Percentiles rank a stretch among this genome's conserved stretches.
Conservation (phyloP, 1,139 yeast genomes). For the Saccharomyces hybrid region DNA sequence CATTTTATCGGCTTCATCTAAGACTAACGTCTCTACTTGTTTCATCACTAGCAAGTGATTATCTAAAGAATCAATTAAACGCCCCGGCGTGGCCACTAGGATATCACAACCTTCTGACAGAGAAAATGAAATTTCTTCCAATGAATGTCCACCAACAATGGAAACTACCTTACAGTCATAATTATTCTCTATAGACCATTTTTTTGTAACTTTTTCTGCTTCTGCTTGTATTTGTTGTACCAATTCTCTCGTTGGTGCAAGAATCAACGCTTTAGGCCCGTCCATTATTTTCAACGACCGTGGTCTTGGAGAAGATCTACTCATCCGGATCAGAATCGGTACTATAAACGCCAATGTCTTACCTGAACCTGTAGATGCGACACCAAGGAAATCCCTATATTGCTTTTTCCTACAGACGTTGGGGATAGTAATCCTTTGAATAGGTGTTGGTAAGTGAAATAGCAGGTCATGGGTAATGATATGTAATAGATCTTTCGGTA, state of each 20-base stretch:
- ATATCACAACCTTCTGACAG: conserved; percentile 66
- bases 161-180: conserved; percentile 46
- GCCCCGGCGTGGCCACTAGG: conserved; percentile 89
- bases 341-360: conserved; percentile 79
- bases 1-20: conserved; percentile 95
- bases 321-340: conserved; percentile 59
- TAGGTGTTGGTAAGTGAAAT: conserved; percentile 70
- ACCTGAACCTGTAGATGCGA: conserved; percentile 97
- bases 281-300: conserved; percentile 36
- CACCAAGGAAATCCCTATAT: conserved; percentile 62
- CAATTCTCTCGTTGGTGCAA: conserved; percentile 91
- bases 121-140: conserved; percentile 62
- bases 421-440: conserved; percentile 85
- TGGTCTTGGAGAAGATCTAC: conserved; percentile 37
- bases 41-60: conserved; percentile 52
- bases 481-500: conserved; percentile 40
- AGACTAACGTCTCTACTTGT: conserved; percentile 59
- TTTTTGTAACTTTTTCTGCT: conserved; percentile 44
- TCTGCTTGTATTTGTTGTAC: conserved; percentile 78
- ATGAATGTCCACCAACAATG: conserved; percentile 83
- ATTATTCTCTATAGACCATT: conserved; percentile 33
- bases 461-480: conserved; percentile 36
- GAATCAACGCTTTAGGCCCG: conserved; percentile 61
- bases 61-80: conserved; percentile 73
- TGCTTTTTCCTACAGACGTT: conserved; percentile 44